Evolutionary conservation across 257 asterid species (phyloP), one percentile per base, ranked within the genome.

Genomic region (Hygrophila difformis): DNA sequence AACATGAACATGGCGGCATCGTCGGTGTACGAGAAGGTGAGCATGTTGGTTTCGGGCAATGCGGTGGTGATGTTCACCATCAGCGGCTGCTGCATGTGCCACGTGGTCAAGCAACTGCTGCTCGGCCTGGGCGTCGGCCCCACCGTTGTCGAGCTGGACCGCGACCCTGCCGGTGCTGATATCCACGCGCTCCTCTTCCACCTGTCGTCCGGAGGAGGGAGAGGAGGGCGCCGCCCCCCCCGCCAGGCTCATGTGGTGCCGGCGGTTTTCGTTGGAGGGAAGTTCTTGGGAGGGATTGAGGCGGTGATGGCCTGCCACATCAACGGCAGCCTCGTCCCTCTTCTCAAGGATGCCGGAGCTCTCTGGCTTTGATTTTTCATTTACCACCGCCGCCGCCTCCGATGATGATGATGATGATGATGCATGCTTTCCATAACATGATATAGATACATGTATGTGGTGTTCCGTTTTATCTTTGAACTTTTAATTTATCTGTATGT

Each of bases 21-120:
- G 47, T 8, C 47, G 5, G 77, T 61, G 28, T 76, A 61, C 67
- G 87, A 80, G 72, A 67, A 62, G 42, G 71, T 87, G 11, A 42
- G 69, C 13, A 2, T 21, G 4, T 31, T 87, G 48, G 94, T 74
- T 7, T 65, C 85, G 12, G 54, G 75, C 21, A 87, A 78, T 49
- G 93, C 95, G 24, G 95, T 78, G 55, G 97, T 87, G 38, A 67
- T 87, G n/a, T 87, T 87, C 84, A 75, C 93, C 5, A 40, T 74
- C 47, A 78, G 83, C 51, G 85, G 87, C 0, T 87, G 97, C 57
- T 83, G 97, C 74, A 83, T 87, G 95, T 76, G 95, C 71, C 97
- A 87, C 56, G 97, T 81, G 5, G 95, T 83, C 42, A 83, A 76
- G 63, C 91, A 78, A 53, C 75, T 87, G 12, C 80, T 87, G 0